A percentile compares a stretch with the other conserved stretches of the same genome.
Evolutionary conservation across 2,329 filamentous ascomycete genomes (phyloP).

Genomic region (Alternaria consortialis): DNA sequence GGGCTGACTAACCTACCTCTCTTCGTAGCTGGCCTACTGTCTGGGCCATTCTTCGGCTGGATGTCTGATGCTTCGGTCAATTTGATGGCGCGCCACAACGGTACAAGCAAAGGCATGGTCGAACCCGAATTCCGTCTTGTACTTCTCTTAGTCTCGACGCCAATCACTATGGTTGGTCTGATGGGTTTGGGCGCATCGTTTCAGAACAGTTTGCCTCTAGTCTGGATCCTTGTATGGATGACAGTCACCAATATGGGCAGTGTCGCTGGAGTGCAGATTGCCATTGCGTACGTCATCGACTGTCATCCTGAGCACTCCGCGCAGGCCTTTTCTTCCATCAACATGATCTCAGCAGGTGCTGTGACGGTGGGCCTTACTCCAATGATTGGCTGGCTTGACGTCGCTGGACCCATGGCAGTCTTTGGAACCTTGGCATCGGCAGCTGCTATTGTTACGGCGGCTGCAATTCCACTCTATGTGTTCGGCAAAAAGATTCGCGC

Average conservation of each 20-base stretch:
- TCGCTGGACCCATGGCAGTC: neutral
- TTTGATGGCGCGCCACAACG: constrained; percentile 21
- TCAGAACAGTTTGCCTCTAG: constrained; percentile 8
- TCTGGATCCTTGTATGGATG: constrained; percentile 22
- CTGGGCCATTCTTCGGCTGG: constrained; percentile 21
- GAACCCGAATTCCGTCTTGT: constrained; percentile 26
- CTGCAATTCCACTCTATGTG: constrained; percentile 18
- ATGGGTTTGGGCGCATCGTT: constrained; percentile 17
- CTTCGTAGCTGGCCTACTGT: constrained; percentile 17
- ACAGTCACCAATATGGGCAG: constrained; percentile 17
- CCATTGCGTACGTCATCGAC: constrained; percentile 23
- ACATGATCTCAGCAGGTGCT: constrained; percentile 12
- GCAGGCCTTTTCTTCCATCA: constrained; percentile 20
- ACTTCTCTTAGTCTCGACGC: constrained; percentile 16
- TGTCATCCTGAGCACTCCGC: constrained; percentile 23
- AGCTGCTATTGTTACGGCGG: constrained; percentile 7
- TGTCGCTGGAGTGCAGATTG: constrained; percentile 13
- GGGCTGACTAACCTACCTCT: constrained; percentile 23
- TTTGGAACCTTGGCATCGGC: constrained; percentile 10
- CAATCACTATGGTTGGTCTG: constrained; percentile 19
- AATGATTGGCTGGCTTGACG: neutral
- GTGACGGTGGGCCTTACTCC: constrained; percentile 3
- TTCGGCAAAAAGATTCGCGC: constrained; percentile 25
- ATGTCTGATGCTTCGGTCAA: constrained; percentile 19
- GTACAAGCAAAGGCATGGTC: constrained; percentile 18